phyloP scores from a whole-genome alignment of 352 stramenopile genomes.

The Globisporangium rhizosaccharum region DNA sequence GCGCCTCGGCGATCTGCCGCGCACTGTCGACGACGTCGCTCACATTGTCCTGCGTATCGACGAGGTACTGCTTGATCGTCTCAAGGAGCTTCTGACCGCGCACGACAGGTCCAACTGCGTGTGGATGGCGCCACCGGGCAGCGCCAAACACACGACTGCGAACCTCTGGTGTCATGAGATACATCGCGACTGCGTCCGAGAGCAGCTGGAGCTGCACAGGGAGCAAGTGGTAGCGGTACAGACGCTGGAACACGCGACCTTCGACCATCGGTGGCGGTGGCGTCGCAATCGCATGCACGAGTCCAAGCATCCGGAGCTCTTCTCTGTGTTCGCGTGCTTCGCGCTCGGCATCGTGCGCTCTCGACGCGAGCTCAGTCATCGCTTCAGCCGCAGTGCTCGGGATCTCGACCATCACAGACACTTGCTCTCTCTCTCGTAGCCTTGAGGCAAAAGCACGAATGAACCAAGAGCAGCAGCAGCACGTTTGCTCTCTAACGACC shows the following conservation, averaged over 20 bases:
- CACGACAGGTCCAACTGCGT: constrained; percentile 21
- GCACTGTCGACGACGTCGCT: constrained; percentile 18
- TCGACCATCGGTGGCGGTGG: constrained; percentile 12
- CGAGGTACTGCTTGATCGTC: constrained; percentile 18
- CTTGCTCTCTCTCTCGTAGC: background rate
- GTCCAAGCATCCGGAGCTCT: constrained; percentile 7
- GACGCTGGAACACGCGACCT: constrained; percentile 25
- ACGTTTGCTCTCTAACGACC: too few relatives aligned
- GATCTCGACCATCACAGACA: background rate
- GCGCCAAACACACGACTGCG: constrained; percentile 15
- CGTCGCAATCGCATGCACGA: background rate
- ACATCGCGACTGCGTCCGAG: constrained; percentile 12
- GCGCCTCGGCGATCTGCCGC: constrained; percentile 18
- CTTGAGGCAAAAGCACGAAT: too few relatives aligned
- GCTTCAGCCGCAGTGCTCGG: constrained; percentile 23
- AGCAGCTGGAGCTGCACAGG: constrained; percentile 10
- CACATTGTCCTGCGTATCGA: constrained; percentile 16
- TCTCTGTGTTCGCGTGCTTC: constrained; percentile 24
- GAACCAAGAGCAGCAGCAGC: too few relatives aligned
- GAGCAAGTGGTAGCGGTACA: constrained; percentile 19
- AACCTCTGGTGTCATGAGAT: constrained; percentile 8
- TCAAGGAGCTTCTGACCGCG: constrained; percentile 35
- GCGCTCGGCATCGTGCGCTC: constrained; percentile 21
- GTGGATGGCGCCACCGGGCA: constrained; percentile 6
- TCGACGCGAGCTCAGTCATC: constrained; percentile 27